phyloP scores from a whole-genome alignment of 2,329 filamentous ascomycete species.

The Penicillium sp. region DNA sequence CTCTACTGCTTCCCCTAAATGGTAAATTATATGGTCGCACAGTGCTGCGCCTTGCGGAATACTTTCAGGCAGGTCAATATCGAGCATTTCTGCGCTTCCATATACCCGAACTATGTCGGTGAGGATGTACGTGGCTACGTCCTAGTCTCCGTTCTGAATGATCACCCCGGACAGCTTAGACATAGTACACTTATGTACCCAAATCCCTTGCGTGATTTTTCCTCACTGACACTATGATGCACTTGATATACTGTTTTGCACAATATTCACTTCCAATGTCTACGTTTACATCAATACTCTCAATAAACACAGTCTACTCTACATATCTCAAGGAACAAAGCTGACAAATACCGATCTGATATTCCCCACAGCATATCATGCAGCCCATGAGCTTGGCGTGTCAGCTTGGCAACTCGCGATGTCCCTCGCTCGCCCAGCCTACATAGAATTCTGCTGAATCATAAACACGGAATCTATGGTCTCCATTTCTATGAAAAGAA shows the following conservation, averaged over 20 bases:
- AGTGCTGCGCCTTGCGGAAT: background rate
- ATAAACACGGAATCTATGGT: background rate
- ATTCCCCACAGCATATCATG: background rate
- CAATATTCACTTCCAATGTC: background rate
- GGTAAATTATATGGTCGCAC: background rate
- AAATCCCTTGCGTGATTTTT: too few species aligned
- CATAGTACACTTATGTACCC: background rate
- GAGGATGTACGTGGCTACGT: background rate
- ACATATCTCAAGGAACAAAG: background rate
- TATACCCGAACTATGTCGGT: background rate
- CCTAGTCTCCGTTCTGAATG: background rate
- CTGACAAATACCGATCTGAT: background rate
- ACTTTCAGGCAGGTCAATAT: background rate
- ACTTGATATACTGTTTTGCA: background rate
- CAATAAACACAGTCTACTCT: background rate
- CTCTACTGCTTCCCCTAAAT: background rate
- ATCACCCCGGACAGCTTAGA: background rate
- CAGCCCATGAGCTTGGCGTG: conserved; percentile 15
- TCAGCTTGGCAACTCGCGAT: background rate
- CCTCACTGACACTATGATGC: too few species aligned
- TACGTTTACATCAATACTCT: background rate
- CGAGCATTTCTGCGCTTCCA: background rate
- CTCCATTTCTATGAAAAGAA: background rate
- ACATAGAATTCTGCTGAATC: background rate
- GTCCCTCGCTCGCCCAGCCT: conserved; percentile 2